A percentile compares a stretch with the other conserved stretches of the same genome.
Conservation (phyloP, 192 early-diverging fungal species). For the Umbelopsis ramanniana region DNA sequence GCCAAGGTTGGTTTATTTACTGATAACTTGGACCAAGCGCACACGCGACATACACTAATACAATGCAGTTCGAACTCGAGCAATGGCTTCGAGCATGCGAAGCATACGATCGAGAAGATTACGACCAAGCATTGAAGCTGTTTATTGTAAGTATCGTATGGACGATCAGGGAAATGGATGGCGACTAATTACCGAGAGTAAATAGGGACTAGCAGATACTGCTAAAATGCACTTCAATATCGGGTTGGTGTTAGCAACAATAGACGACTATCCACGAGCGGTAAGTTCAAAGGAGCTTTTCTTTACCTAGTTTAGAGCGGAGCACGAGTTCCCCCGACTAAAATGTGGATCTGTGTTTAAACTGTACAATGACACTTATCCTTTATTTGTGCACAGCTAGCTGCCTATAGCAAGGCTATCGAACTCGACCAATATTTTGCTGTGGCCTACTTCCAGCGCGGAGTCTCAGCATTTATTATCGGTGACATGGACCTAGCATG, state of each 20-base stretch:
- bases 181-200: background rate
- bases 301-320: background rate
- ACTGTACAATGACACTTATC: conserved; percentile 31
- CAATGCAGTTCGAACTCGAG: conserved; percentile 72
- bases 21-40: background rate
- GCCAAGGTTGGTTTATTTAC: conserved; percentile 27
- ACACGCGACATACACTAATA: background rate
- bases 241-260: conserved; percentile 76
- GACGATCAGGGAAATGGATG: too few species aligned
- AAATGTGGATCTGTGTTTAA: conserved; percentile 1
- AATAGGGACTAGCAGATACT: conserved; percentile 81
- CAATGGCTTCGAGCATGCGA: conserved; percentile 81
- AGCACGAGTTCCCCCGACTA: conserved; percentile 5
- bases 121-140: conserved; percentile 63
- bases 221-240: conserved; percentile 98
- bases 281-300: conserved; percentile 58
- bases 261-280: conserved; percentile 77
- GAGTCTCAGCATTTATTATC: conserved; percentile 78
- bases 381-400: conserved; percentile 59
- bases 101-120: conserved; percentile 78
- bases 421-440: conserved; percentile 87
- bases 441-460: conserved; percentile 92
- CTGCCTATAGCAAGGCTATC: conserved; percentile 73
- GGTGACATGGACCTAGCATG: conserved; percentile 74
- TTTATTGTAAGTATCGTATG: conserved; percentile 65